phyloP scores from a whole-genome alignment of 1,284 basidiomycete species.

The Athelia psychrophila region DNA sequence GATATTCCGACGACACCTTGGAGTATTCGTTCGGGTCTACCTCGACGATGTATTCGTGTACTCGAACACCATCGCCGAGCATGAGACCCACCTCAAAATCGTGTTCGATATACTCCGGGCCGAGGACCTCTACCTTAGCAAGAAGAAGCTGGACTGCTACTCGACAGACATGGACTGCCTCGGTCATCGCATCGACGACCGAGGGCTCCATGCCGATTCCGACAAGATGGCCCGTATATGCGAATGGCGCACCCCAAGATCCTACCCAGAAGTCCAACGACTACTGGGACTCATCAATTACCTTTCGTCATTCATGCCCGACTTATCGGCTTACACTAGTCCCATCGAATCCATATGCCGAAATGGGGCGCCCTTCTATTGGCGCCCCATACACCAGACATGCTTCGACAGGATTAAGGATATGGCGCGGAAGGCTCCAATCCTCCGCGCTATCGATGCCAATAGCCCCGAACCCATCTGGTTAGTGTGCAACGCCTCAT shows the following conservation, averaged over 20 bases:
- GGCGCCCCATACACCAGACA: constrained; percentile 11
- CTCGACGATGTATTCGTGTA: constrained; percentile 19
- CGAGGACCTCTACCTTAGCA: constrained; percentile 4
- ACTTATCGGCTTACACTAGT: constrained; percentile 27
- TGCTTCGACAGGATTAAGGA: neutral
- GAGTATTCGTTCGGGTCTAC: constrained; percentile 16
- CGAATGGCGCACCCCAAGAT: constrained; percentile 28
- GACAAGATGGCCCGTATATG: constrained; percentile 20
- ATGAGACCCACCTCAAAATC: constrained; percentile 17
- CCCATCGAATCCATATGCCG: constrained; percentile 23
- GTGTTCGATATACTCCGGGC: constrained; percentile 12
- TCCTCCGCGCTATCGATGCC: constrained; percentile 7
- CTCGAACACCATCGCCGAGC: constrained; percentile 13
- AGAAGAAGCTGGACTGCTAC: constrained; percentile 18
- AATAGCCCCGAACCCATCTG: constrained; percentile 3
- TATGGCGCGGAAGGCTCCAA: neutral
- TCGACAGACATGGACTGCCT: constrained; percentile 23
- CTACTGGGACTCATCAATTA: constrained; percentile 41
- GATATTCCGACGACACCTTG: constrained; percentile 15
- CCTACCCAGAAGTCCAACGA: constrained; percentile 33
- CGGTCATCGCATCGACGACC: constrained; percentile 25
- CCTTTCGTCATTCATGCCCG: constrained; percentile 34
- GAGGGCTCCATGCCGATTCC: constrained; percentile 21
- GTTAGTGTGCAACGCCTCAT: constrained; percentile 18
- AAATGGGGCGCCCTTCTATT: constrained; percentile 26